Evolutionary conservation across 2,329 filamentous ascomycete species (phyloP), one percentile per base, ranked within the genome.

Genomic region (Geosmithia morbida): DNA sequence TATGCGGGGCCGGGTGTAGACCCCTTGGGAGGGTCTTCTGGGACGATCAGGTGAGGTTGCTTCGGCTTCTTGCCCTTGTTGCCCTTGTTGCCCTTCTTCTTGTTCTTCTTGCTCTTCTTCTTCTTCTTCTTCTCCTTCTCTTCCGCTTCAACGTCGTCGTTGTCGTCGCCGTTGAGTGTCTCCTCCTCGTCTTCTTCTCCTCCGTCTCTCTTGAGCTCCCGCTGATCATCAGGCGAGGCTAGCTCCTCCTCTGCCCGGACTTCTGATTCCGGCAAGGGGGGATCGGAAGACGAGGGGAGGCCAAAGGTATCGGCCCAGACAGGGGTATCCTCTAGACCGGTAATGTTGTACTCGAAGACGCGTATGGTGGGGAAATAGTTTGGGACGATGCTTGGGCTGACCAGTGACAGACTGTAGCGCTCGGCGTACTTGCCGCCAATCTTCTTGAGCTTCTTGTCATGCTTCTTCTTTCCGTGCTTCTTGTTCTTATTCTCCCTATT

Each of bases 301-400:
- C 41, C 45, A 42, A 46, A 46, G 1, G 57, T 48, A 45, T 69
- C 68, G 1, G 56, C 52, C 74, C 75, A 79, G 1, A 69, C 62
- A 1, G 66, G 57, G 0, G 61, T 55, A 46, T 77, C 57, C 52
- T 87, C 83, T 3, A 95, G 61, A 0, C 87, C 87, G 0, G 72
- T 85, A 48, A 87, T 87, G 60, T 98, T 97, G 70, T 97, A 98
- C 58, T 95, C 87, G 53, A 90, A 71, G n/a, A 98, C 75, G n/a
- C 89, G 79, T 30, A 96, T 65, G 1, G 85, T 88, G 0, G 90
- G 92, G 53, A 89, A 92, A 63, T 87, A 94, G 59, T 92, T 96
- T 7, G 90, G 92, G 8, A 97, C 86, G 39, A 98, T 70, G 59
- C 89, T 97, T 0, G 90, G 86, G 44, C 83, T 78, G 48, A 97